These are phyloP conservation scores for Gautieria morchelliformis DNA, from an alignment of 768 basidiomycete species.

Conservation along the genomic window DNA sequence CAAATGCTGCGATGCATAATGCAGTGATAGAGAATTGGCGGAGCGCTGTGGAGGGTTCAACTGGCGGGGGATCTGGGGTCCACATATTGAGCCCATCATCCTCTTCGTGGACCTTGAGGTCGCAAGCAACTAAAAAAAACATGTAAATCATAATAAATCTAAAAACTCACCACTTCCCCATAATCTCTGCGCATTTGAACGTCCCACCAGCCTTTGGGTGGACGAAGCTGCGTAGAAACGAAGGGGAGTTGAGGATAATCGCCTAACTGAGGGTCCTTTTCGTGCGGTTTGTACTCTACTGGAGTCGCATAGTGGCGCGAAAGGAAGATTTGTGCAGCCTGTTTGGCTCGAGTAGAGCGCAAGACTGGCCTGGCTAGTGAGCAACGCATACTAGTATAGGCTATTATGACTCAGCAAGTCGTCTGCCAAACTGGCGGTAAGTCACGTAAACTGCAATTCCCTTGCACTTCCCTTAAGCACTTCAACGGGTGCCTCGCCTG, in stretches of 20 bases:
- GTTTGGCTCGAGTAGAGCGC: neutral
- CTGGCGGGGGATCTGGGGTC: constrained; percentile 64
- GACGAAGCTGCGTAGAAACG: constrained; percentile 53
- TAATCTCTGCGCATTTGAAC: constrained; percentile 67
- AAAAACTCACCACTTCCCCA: constrained; percentile 57
- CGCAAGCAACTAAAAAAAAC: constrained; percentile 9
- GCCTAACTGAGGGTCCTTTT: constrained; percentile 56
- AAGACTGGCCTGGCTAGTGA: neutral
- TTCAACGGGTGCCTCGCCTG: too few species aligned
- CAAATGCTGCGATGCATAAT: constrained; percentile 55
- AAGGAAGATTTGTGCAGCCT: neutral
- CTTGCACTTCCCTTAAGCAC: too few species aligned
- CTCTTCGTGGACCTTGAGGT: constrained; percentile 59
- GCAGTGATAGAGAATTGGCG: constrained; percentile 56
- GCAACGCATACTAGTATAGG: neutral
- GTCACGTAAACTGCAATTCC: too few species aligned
- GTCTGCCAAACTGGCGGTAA: too few species aligned
- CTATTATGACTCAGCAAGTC: neutral
- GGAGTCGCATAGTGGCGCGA: constrained; percentile 20
- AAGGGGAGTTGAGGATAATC: constrained; percentile 68
- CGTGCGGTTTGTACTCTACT: constrained; percentile 13
- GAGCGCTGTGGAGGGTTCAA: constrained; percentile 50
- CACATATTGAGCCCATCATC: constrained; percentile 81
- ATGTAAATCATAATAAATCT: constrained; percentile 10
- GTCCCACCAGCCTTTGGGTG: constrained; percentile 69